Conservation (phyloP, 495 filamentous ascomycete genomes). For the Tuber magnatum region DNA sequence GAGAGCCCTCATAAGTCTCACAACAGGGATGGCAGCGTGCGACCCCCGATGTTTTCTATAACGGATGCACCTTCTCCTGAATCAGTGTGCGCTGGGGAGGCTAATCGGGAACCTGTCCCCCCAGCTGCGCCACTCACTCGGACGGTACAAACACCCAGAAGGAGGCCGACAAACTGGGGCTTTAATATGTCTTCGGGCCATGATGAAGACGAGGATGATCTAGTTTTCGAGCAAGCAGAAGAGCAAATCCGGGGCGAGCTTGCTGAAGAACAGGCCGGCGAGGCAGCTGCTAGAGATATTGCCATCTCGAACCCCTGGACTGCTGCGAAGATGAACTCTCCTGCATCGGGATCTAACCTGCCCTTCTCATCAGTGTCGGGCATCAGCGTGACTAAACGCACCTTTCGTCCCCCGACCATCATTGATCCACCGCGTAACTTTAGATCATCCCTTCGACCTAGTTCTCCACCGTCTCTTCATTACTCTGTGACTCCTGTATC, state of each 20-base stretch:
- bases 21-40: neutral
- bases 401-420: constrained; percentile 17
- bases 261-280: constrained; percentile 16
- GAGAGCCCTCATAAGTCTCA: neutral
- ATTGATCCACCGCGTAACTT: neutral
- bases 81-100: neutral
- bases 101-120: constrained; percentile 9
- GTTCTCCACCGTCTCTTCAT: neutral
- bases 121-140: neutral
- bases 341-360: constrained; percentile 26
- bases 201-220: constrained; percentile 34
- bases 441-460: neutral
- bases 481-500: neutral
- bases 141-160: constrained; percentile 13
- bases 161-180: constrained; percentile 35
- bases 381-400: neutral
- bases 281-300: constrained; percentile 30
- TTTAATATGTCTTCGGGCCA: constrained; percentile 44
- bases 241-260: constrained; percentile 6
- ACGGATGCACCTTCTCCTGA: neutral
- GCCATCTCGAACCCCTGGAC: constrained; percentile 54
- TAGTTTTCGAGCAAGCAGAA: neutral
- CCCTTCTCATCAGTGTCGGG: constrained; percentile 8
- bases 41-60: neutral
- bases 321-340: constrained; percentile 54